Evolutionary conservation across 2,329 filamentous ascomycete genomes (phyloP).

Genomic region (Ophiostoma montium): DNA sequence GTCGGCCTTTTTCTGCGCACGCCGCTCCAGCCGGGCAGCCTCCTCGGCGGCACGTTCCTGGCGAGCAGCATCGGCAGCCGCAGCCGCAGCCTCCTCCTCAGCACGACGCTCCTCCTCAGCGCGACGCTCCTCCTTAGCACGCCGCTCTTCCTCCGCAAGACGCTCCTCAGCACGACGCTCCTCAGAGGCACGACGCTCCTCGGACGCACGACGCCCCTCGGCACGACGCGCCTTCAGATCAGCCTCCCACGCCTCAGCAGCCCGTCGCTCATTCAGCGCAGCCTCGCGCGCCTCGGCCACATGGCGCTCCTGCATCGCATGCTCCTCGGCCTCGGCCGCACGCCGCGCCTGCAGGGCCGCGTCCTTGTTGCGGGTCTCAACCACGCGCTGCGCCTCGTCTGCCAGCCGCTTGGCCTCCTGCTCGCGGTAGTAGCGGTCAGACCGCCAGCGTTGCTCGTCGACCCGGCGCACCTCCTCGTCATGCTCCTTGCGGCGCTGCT

Average conservation of each 20-base stretch:
- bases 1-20: background rate
- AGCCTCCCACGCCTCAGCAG: background rate
- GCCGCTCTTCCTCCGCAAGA: too few relatives aligned
- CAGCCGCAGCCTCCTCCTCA: too few relatives aligned
- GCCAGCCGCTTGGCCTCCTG: background rate
- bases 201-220: too few relatives aligned
- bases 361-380: background rate
- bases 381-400: background rate
- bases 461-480: background rate
- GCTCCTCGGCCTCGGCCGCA: background rate
- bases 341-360: background rate
- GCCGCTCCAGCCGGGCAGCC: too few relatives aligned
- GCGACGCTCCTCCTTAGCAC: too few relatives aligned
- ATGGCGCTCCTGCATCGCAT: background rate
- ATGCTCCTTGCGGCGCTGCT: conserved; percentile 1
- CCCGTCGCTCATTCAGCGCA: background rate
- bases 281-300: background rate
- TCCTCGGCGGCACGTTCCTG: too few relatives aligned
- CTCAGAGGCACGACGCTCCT: too few relatives aligned
- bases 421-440: conserved; percentile 2
- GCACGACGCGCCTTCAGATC: too few relatives aligned
- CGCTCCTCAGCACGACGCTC: too few relatives aligned
- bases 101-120: too few relatives aligned
- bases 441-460: background rate
- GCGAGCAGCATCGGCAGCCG: too few relatives aligned